A percentile compares a stretch with the other conserved stretches of the same genome.
Conservation (phyloP, 2,329 filamentous ascomycete genomes). For the Alternaria postmessia region DNA sequence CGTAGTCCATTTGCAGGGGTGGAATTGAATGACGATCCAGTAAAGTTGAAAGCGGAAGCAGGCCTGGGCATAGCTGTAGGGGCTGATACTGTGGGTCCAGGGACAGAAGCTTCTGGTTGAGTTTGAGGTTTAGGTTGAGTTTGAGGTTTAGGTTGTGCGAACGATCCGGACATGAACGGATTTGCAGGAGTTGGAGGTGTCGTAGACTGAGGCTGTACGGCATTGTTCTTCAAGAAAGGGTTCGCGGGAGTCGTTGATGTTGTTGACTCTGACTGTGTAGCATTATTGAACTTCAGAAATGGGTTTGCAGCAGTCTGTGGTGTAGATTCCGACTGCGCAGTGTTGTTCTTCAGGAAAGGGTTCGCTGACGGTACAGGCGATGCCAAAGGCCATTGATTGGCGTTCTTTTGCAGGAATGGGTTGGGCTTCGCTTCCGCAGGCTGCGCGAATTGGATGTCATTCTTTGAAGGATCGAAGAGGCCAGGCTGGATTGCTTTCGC, state of each 20-base stretch:
- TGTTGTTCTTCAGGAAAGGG: conserved; percentile 15
- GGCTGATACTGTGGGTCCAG: background rate
- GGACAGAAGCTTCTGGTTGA: background rate
- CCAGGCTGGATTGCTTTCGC: conserved; percentile 31
- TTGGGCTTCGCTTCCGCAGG: conserved; percentile 13
- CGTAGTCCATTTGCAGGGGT: background rate
- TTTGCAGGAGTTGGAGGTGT: conserved; percentile 6
- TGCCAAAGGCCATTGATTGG: background rate
- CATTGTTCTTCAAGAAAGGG: conserved; percentile 8
- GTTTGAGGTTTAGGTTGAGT: background rate
- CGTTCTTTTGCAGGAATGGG: conserved; percentile 18
- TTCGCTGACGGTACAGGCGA: conserved; percentile 6
- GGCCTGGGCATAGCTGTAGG: conserved; percentile 13
- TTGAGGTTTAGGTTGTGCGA: background rate
- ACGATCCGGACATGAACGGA: conserved; percentile 6
- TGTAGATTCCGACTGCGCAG: background rate
- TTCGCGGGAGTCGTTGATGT: conserved; percentile 1
- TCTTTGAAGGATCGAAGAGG: conserved; percentile 39
- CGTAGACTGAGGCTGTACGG: background rate
- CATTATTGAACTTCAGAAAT: conserved; percentile 13
- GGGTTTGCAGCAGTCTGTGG: conserved; percentile 14
- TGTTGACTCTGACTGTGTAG: background rate
- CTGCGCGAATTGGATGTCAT: conserved; percentile 38
- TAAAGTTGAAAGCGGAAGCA: conserved; percentile 12
- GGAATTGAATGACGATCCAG: conserved; percentile 2